Conservation (phyloP, 2,329 filamentous ascomycete species). For the Reticulascus tulasneorum region DNA sequence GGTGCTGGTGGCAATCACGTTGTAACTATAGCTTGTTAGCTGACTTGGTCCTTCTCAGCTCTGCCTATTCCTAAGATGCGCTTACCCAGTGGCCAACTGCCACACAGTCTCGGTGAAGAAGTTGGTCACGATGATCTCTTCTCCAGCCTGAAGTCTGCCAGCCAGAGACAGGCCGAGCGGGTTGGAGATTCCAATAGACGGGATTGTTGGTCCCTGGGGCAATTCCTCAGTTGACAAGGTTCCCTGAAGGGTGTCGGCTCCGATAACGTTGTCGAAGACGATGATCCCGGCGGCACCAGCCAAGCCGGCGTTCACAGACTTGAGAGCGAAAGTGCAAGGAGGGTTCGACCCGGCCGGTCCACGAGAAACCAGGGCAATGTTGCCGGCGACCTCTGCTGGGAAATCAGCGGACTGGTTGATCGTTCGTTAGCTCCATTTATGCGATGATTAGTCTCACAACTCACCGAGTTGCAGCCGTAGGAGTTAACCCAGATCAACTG, state of each 20-base stretch:
- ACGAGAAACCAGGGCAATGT: constrained; percentile 52
- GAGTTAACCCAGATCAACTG: constrained; percentile 41
- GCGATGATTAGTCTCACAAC: background rate
- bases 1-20: constrained; percentile 58
- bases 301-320: constrained; percentile 47
- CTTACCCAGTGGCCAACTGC: constrained; percentile 18
- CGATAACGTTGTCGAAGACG: constrained; percentile 54
- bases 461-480: constrained; percentile 40
- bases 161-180: constrained; percentile 27
- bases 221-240: constrained; percentile 19
- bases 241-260: constrained; percentile 44
- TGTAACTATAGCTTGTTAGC: constrained; percentile 30
- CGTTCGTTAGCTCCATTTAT: background rate
- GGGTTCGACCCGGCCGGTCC: constrained; percentile 29
- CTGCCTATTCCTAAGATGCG: background rate
- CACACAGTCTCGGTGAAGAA: constrained; percentile 5
- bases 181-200: constrained; percentile 43
- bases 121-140: constrained; percentile 13
- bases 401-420: constrained; percentile 35
- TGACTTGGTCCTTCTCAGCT: background rate
- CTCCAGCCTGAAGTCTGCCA: constrained; percentile 29
- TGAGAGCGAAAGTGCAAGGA: constrained; percentile 55
- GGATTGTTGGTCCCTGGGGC: constrained; percentile 35
- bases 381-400: constrained; percentile 41
- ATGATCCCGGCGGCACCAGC: constrained; percentile 52